Base-by-base conservation (phyloP, 78 protist species). In the Dictyostelium capitatum region DNA sequence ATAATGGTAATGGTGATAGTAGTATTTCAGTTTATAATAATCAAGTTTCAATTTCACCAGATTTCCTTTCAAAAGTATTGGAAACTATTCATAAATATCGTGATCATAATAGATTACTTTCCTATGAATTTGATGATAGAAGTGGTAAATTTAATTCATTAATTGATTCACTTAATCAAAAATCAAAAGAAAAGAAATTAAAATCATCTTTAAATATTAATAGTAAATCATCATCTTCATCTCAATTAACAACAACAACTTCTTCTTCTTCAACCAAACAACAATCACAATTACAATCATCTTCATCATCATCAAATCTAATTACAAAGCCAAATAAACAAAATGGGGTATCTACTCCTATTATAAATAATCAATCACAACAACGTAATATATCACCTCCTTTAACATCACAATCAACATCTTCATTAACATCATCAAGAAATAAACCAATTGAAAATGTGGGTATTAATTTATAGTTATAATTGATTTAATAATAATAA, bases 91-190 rank as follows among this genome's bases (percentile, higher is more conserved):
- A 37, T 37, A 37, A 37, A 64, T 64, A 25, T 5, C 73, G 73
- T 64, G 4, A 12, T 14, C 79, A 70, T 70, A 70, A 70, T 41
- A 43, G 43, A 70, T 41, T 70, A 70, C 28, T 70, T 5, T 41
- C 53, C 2, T 70, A 25, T 70, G 79, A 70, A 20, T 41, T 70
- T 70, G 79, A 70, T 30, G 4, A 43, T 14, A 70, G 79, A 70
- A 70, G 43, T 70, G 43, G 43, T 43, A 70, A 70, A 70, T 70
- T 20, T 46, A 70, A 43, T 5, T 25, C 30, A 8, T 70, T 70
- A 41, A 41, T 70, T 3, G n/a, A 70, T 30, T 17, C 46, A 37
- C 14, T 70, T 37, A 15, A 59, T 59, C 69, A 59, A 59, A 10
- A 15, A 59, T 7, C 15, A 59, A 41, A 25, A 30, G 25, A 30